Evolutionary conservation across 2,329 filamentous ascomycete species (phyloP).

Genomic region (Hysterium pulicare): DNA sequence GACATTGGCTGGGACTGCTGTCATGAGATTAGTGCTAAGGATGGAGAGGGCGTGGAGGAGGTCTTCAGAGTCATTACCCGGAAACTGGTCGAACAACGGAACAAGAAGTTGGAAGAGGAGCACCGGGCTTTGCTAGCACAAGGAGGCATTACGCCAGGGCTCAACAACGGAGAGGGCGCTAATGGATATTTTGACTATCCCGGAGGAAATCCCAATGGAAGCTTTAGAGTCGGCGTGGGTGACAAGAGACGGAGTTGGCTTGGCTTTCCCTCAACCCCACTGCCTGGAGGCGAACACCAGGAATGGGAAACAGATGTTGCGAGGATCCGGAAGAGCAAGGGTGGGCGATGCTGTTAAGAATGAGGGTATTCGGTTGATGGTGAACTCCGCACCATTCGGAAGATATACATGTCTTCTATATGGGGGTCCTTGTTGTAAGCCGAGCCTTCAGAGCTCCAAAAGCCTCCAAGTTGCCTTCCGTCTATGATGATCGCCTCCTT

Average conservation of each 20-base stretch:
- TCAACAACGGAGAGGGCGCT: slow-evolving; percentile 25
- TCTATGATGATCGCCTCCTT: too few relatives aligned
- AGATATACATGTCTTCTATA: too few relatives aligned
- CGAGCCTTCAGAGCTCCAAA: too few relatives aligned
- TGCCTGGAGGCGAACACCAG: slow-evolving; percentile 22
- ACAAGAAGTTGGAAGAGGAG: slow-evolving; percentile 53
- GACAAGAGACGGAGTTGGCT: slow-evolving; percentile 67
- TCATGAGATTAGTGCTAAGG: slow-evolving; percentile 93
- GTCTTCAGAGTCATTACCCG: slow-evolving; percentile 88
- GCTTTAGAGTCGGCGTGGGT: slow-evolving; percentile 56
- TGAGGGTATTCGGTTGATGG: too few relatives aligned
- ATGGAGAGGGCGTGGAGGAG: slow-evolving; percentile 92
- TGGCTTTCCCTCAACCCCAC: slow-evolving; percentile 52
- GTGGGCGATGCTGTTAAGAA: slow-evolving; percentile 34
- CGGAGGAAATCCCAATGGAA: slow-evolving; percentile 50
- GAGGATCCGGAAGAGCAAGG: slow-evolving; percentile 27
- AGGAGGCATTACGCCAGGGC: slow-evolving; percentile 44
- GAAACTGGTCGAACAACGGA: slow-evolving; percentile 72
- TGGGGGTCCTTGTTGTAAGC: too few relatives aligned
- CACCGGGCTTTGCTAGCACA: slow-evolving; percentile 42
- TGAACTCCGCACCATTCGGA: too few relatives aligned
- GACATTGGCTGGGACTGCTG: slow-evolving; percentile 96
- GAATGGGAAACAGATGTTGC: slow-evolving; percentile 35
- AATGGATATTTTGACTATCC: slow-evolving; percentile 50
- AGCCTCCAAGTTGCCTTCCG: too few relatives aligned